Evolutionary conservation across 352 stramenopile species (phyloP).

Genomic region (Thalassiosira exigua): DNA sequence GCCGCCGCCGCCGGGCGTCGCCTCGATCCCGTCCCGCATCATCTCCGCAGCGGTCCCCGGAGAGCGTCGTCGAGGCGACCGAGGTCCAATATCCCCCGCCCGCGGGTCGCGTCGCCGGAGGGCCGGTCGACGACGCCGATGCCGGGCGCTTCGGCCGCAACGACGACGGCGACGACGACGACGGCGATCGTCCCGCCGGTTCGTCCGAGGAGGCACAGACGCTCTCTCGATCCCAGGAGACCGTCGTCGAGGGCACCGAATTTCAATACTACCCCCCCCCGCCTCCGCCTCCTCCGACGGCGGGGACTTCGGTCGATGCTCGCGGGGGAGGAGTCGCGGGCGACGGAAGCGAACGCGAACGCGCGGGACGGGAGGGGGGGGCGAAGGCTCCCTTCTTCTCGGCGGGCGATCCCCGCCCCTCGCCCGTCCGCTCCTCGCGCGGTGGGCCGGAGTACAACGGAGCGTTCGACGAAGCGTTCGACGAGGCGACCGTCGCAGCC

Average conservation of each 20-base stretch:
- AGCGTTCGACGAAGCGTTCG: slow-evolving; percentile 10
- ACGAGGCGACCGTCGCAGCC: background rate
- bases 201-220: background rate
- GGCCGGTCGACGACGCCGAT: too few species aligned
- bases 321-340: too few species aligned
- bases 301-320: too few species aligned
- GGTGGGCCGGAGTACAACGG: background rate
- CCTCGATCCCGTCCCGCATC: too few species aligned
- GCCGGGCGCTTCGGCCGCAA: too few species aligned
- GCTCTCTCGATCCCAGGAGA: background rate
- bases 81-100: slow-evolving; percentile 20
- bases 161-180: background rate
- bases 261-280: slow-evolving; percentile 21
- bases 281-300: background rate
- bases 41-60: background rate
- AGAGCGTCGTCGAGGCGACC: slow-evolving; percentile 7
- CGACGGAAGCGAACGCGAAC: too few species aligned
- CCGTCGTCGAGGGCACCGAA: slow-evolving; percentile 12
- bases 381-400: background rate
- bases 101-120: background rate
- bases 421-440: slow-evolving; percentile 13
- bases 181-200: too few species aligned
- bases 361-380: background rate
- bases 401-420: slow-evolving; percentile 4
- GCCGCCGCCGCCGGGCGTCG: too few species aligned